These are phyloP conservation scores for Elaphomyces granulatus DNA, from an alignment of 495 filamentous ascomycete species.

Conservation along the genomic window DNA sequence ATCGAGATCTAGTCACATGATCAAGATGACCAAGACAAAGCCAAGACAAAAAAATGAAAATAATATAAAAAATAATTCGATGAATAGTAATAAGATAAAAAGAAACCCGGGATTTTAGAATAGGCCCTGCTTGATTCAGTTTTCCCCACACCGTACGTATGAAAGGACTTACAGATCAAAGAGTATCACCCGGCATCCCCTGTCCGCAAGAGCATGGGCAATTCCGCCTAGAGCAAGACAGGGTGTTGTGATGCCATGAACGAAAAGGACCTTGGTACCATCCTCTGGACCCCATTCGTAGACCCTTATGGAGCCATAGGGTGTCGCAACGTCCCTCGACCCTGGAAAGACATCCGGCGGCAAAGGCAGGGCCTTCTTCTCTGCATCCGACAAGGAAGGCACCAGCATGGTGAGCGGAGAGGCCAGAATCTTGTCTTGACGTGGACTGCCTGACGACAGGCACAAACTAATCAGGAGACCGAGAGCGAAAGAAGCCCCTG, in stretches of 20 bases:
- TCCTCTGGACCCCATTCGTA: conserved; percentile 84
- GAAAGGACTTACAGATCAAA: conserved; percentile 40
- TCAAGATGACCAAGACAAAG: no score
- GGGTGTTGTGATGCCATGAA: conserved; percentile 82
- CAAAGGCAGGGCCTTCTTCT: conserved; percentile 45
- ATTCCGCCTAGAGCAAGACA: conserved; percentile 55
- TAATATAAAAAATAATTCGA: no score
- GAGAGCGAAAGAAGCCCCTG: conserved; percentile 28
- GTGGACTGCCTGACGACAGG: conserved; percentile 9
- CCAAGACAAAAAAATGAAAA: no score
- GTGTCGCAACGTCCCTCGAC: conserved; percentile 53
- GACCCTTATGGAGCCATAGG: conserved; percentile 66
- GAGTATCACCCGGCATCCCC: conserved; percentile 70
- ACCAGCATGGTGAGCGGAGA: conserved; percentile 36
- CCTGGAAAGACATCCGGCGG: conserved; percentile 64
- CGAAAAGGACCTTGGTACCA: conserved; percentile 62
- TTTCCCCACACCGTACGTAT: no score
- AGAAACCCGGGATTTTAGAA: background rate
- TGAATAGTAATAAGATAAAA: conserved; percentile 1
- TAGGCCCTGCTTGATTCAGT: no score
- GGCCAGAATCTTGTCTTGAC: conserved; percentile 18
- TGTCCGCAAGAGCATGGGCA: conserved; percentile 52
- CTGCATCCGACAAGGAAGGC: conserved; percentile 28
- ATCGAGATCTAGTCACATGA: no score
- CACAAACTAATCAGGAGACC: conserved; percentile 27